Conservation (phyloP, 768 basidiomycete species). For the Rubroboletus satanas region DNA sequence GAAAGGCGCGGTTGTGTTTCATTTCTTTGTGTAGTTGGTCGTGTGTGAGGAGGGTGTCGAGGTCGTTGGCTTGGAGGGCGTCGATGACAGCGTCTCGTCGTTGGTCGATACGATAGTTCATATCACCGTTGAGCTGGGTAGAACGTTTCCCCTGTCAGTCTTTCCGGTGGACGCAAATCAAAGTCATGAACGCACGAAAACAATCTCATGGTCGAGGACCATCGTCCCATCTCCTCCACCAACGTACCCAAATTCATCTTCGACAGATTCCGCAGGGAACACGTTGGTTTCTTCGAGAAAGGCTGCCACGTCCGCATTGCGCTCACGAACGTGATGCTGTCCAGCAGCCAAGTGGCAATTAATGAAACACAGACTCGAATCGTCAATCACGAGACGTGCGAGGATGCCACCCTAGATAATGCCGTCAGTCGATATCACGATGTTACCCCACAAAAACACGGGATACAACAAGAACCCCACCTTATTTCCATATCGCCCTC, state of each 20-base stretch:
- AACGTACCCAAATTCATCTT: conserved; percentile 66
- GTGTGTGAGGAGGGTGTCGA: conserved; percentile 58
- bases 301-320: conserved; percentile 84
- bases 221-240: conserved; percentile 92
- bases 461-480: conserved; percentile 38
- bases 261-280: conserved; percentile 48
- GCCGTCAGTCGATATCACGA: neutral
- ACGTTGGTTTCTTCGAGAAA: conserved; percentile 81
- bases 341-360: conserved; percentile 98
- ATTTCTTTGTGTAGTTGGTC: conserved; percentile 93
- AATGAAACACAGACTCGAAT: conserved; percentile 90
- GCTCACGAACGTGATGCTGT: conserved; percentile 72
- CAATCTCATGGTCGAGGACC: conserved; percentile 92
- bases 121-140: conserved; percentile 78
- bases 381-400: conserved; percentile 84
- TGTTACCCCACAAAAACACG: neutral
- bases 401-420: conserved; percentile 77
- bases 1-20: conserved; percentile 81
- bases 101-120: conserved; percentile 97
- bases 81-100: conserved; percentile 79
- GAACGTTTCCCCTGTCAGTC: neutral
- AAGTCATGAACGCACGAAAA: conserved; percentile 51
- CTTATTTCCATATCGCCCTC: conserved; percentile 94
- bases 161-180: neutral
- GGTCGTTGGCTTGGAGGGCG: conserved; percentile 64